phyloP scores from a whole-genome alignment of 345 rosid species.

The Ceriops decandra region DNA sequence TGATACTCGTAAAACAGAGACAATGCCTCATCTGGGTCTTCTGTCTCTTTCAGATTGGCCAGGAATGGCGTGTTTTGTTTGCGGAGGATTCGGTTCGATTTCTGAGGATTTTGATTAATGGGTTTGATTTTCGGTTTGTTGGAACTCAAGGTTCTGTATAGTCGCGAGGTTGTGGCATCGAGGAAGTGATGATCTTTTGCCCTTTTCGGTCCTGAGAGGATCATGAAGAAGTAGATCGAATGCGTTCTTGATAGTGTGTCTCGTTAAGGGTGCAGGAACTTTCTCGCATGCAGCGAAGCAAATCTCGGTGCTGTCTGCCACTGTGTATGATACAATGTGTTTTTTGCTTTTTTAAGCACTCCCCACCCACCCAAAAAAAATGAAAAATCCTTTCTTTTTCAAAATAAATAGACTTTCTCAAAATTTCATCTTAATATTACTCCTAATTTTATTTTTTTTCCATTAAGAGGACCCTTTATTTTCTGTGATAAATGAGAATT shows the following conservation, averaged over 20 bases:
- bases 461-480: too few relatives aligned
- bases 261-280: background rate
- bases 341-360: too few relatives aligned
- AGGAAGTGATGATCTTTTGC: background rate
- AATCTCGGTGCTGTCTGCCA: too few relatives aligned
- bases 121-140: slow-evolving; percentile 33
- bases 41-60: slow-evolving; percentile 42
- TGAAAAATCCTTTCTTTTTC: too few relatives aligned
- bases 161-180: slow-evolving; percentile 8
- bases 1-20: slow-evolving; percentile 59
- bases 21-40: slow-evolving; percentile 57
- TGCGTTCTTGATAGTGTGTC: background rate
- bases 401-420: too few relatives aligned
- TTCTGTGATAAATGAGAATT: too few relatives aligned
- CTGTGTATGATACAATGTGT: too few relatives aligned
- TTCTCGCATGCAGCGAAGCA: too few relatives aligned
- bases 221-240: slow-evolving; percentile 21
- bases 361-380: too few relatives aligned
- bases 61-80: slow-evolving; percentile 46
- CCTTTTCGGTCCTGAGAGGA: slow-evolving; percentile 11
- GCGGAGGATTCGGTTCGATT: slow-evolving; percentile 25
- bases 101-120: slow-evolving; percentile 25
- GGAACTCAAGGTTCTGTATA: slow-evolving; percentile 22
- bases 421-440: too few relatives aligned
- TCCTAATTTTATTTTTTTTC: too few relatives aligned